Percentiles rank a stretch among this genome's conserved stretches.
Evolutionary conservation across 2,329 filamentous ascomycete genomes (phyloP).

Genomic region (Pestalotiopsis sp.): DNA sequence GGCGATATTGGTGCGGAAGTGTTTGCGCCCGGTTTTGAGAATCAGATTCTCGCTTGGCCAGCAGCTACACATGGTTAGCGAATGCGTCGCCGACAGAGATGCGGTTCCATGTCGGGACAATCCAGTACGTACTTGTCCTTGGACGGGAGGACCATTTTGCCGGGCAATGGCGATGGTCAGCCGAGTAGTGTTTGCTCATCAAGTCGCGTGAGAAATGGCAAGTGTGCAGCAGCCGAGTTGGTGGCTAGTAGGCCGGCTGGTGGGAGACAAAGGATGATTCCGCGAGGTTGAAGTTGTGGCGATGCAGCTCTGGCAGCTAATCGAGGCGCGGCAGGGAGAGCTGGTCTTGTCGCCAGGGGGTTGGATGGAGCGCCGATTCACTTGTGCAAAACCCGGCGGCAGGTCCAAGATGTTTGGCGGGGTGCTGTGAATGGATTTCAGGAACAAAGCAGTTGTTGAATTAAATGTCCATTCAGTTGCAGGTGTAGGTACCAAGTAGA

Average conservation of each 20-base stretch:
- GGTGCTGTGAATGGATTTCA: background rate
- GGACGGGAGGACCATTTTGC: conserved; percentile 8
- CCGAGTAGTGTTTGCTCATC: background rate
- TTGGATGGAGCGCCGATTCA: background rate
- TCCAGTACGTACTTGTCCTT: conserved; percentile 13
- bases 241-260: background rate
- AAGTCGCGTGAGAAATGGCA: conserved; percentile 5
- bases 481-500: background rate
- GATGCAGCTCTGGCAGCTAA: background rate
- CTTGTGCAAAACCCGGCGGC: background rate
- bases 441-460: background rate
- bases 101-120: conserved; percentile 11
- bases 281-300: background rate
- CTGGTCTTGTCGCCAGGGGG: background rate
- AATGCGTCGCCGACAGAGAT: background rate
- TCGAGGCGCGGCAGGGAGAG: background rate
- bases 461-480: background rate
- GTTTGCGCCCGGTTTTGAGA: conserved; percentile 61
- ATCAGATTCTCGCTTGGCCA: conserved; percentile 69
- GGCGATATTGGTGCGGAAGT: conserved; percentile 68
- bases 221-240: background rate
- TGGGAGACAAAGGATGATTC: conserved; percentile 1
- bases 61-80: conserved; percentile 46
- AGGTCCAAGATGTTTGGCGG: background rate
- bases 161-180: conserved; percentile 12